Evolutionary conservation across 164 flowering plant genomes (phyloP).

Genomic region (Magnolia officinalis): DNA sequence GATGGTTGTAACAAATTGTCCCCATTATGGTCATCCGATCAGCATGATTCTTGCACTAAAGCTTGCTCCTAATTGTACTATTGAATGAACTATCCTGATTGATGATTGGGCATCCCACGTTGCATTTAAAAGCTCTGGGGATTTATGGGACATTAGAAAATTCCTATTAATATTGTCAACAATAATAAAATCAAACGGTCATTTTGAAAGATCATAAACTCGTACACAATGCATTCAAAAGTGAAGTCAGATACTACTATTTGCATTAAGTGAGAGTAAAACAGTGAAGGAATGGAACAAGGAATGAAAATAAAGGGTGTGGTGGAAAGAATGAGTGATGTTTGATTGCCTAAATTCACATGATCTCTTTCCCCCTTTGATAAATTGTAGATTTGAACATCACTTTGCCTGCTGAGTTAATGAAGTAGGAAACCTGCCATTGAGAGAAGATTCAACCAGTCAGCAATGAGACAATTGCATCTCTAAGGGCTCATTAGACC

Average conservation of each 20-base stretch:
- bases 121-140: too few relatives aligned
- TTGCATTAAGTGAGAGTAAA: neutral
- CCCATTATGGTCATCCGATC: too few relatives aligned
- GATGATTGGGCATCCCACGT: too few relatives aligned
- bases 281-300: neutral
- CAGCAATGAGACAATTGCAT: neutral
- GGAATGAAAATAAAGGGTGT: neutral
- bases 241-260: neutral
- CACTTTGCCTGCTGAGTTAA: slow-evolving; percentile 35
- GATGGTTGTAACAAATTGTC: too few relatives aligned
- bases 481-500: neutral
- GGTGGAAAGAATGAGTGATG: neutral
- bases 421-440: slow-evolving; percentile 51
- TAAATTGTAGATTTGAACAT: slow-evolving; percentile 26
- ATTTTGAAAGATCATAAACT: neutral
- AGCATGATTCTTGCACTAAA: too few relatives aligned
- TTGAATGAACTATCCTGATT: too few relatives aligned
- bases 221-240: neutral
- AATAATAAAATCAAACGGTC: too few relatives aligned
- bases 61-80: too few relatives aligned
- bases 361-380: slow-evolving; percentile 40
- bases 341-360: slow-evolving; percentile 22
- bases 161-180: too few relatives aligned
- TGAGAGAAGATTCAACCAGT: neutral
- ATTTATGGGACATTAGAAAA: too few relatives aligned